Percentiles rank a stretch among this genome's conserved stretches.
These are phyloP conservation scores for Amanita fuliginea DNA, from an alignment of 768 basidiomycete genomes.

Conservation along the genomic window DNA sequence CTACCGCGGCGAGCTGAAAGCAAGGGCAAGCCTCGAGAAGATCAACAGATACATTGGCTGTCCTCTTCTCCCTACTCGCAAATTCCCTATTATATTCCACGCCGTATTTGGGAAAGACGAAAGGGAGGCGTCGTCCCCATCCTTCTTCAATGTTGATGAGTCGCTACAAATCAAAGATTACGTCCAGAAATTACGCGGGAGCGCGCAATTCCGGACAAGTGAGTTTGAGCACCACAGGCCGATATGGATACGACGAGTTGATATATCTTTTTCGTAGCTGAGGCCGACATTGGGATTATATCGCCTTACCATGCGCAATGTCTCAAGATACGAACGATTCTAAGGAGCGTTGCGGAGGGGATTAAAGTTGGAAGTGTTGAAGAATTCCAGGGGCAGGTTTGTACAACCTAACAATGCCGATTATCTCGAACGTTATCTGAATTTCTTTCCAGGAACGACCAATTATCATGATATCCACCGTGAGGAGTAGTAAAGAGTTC, in stretches of 20 bases:
- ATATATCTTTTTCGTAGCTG: conserved; percentile 13
- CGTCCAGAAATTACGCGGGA: conserved; percentile 22
- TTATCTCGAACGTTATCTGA: too few relatives aligned
- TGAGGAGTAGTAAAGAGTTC: conserved; percentile 40
- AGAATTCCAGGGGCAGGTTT: conserved; percentile 54
- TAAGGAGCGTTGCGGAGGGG: conserved; percentile 22
- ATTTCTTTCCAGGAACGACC: conserved; percentile 34
- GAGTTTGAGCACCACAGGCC: too few relatives aligned
- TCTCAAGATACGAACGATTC: conserved; percentile 29
- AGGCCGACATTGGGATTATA: conserved; percentile 48
- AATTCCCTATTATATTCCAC: conserved; percentile 57
- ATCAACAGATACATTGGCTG: conserved; percentile 29
- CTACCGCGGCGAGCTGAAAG: conserved; percentile 42
- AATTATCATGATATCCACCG: conserved; percentile 48
- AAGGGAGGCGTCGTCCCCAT: conserved; percentile 55
- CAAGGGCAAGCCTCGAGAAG: conserved; percentile 28
- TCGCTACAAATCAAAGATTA: conserved; percentile 41
- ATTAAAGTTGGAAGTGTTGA: conserved; percentile 59
- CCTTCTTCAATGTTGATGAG: conserved; percentile 62
- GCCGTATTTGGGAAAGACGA: conserved; percentile 49
- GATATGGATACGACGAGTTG: too few relatives aligned
- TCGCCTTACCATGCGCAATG: conserved; percentile 55
- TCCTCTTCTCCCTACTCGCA: conserved; percentile 26
- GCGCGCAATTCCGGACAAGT: conserved; percentile 30
- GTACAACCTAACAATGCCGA: too few relatives aligned